Evolutionary conservation across 169 alveolate species (phyloP).

Genomic region (Plasmodium adleri): DNA sequence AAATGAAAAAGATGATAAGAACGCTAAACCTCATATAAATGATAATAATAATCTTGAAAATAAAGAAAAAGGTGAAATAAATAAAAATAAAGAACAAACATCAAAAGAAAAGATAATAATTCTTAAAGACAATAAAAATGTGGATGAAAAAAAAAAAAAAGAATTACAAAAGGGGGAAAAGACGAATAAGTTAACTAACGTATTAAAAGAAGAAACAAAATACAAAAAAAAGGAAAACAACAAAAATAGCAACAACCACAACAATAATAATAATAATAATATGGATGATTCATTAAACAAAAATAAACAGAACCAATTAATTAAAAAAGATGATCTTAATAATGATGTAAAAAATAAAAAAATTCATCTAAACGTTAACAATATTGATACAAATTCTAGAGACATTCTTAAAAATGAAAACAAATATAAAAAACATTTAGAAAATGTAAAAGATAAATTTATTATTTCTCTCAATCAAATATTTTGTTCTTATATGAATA

Average conservation of each 20-base stretch:
- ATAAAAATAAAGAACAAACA: not conserved
- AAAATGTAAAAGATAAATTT: constrained; percentile 19
- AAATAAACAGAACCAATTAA: not conserved
- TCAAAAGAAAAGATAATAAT: not conserved
- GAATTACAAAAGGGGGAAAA: not conserved
- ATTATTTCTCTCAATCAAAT: constrained; percentile 6
- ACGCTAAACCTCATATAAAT: not conserved
- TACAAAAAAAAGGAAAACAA: no score
- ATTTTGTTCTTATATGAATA: constrained; percentile 16
- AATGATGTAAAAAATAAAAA: not conserved
- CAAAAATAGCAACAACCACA: no score
- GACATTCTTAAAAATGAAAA: constrained; percentile 29
- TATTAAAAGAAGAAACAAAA: not conserved
- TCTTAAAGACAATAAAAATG: not conserved
- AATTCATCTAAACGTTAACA: not conserved
- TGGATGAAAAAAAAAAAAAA: constrained; percentile 2
- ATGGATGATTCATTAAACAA: not conserved
- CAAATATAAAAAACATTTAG: constrained; percentile 38
- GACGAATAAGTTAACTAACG: not conserved
- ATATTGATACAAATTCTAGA: constrained; percentile 6
- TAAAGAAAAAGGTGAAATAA: not conserved
- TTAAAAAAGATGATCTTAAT: not conserved
- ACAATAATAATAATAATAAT: not conserved
- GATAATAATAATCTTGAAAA: not conserved
- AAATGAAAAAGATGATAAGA: not conserved